Percentiles rank a stretch among this genome's conserved stretches.
phyloP scores from a whole-genome alignment of 1,284 basidiomycete genomes.

The Grifola frondosa region DNA sequence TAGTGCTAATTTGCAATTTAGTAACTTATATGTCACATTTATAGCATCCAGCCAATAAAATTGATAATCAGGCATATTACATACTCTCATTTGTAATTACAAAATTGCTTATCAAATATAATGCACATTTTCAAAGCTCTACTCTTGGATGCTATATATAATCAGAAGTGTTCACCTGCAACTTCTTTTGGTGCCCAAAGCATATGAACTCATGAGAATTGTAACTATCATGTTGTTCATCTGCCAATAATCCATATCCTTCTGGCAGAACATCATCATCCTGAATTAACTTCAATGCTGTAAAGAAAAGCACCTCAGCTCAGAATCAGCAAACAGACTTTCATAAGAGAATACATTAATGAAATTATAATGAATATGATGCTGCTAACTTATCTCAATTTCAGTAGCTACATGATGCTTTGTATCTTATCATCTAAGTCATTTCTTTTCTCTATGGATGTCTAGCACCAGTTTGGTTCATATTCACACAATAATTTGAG shows the following conservation, averaged over 20 bases:
- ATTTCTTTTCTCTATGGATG: background rate
- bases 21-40: no score
- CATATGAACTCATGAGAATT: no score
- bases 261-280: background rate
- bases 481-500: constrained; percentile 13
- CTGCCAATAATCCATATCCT: background rate
- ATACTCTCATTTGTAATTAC: no score
- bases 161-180: no score
- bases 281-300: background rate
- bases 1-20: no score
- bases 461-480: background rate
- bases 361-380: background rate
- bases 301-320: background rate
- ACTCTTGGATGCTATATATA: no score
- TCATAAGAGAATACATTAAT: background rate
- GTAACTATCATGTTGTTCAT: no score
- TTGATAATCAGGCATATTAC: no score
- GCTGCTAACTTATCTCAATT: background rate
- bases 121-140: no score
- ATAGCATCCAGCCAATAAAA: no score
- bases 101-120: no score
- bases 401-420: background rate
- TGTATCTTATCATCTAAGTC: background rate
- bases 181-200: no score
- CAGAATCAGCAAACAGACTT: background rate